Conservation (phyloP, 1,284 basidiomycete species). For the Fistulinella staudtii region DNA sequence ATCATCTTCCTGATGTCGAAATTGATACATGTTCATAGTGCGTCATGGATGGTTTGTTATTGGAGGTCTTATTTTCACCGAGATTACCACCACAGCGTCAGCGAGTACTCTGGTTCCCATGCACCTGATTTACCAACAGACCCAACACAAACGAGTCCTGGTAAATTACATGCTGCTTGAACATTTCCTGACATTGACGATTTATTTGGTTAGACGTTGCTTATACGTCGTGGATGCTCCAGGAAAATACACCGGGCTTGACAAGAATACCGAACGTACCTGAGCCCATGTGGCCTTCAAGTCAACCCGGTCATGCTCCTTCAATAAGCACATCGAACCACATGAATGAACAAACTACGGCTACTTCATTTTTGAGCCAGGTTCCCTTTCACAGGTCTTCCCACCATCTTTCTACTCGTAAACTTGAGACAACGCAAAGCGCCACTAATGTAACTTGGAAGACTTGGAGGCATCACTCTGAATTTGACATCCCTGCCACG, state of each 20-base stretch:
- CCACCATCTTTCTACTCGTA: background rate
- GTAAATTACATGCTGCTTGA: slow-evolving; percentile 3
- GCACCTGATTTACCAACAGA: background rate
- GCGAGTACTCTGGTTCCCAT: too few relatives aligned
- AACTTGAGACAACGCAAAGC: background rate
- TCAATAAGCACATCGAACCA: background rate
- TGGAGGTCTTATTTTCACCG: slow-evolving; percentile 4
- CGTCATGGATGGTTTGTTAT: background rate
- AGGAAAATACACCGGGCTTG: slow-evolving; percentile 6
- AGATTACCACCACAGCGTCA: background rate
- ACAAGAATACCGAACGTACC: background rate
- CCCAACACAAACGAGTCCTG: background rate
- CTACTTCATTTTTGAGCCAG: background rate
- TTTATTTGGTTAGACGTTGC: slow-evolving; percentile 1
- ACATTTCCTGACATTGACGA: background rate
- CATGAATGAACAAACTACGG: background rate
- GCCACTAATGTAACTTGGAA: too few relatives aligned
- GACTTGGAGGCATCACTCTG: too few relatives aligned
- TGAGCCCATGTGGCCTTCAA: background rate
- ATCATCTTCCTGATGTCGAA: background rate
- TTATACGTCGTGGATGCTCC: background rate
- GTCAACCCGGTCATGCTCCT: background rate
- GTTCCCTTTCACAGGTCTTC: background rate
- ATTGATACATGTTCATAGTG: slow-evolving; percentile 1
- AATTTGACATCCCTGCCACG: too few relatives aligned